phyloP scores from a whole-genome alignment of 768 basidiomycete genomes.

The Mrakia hoshinonis region DNA sequence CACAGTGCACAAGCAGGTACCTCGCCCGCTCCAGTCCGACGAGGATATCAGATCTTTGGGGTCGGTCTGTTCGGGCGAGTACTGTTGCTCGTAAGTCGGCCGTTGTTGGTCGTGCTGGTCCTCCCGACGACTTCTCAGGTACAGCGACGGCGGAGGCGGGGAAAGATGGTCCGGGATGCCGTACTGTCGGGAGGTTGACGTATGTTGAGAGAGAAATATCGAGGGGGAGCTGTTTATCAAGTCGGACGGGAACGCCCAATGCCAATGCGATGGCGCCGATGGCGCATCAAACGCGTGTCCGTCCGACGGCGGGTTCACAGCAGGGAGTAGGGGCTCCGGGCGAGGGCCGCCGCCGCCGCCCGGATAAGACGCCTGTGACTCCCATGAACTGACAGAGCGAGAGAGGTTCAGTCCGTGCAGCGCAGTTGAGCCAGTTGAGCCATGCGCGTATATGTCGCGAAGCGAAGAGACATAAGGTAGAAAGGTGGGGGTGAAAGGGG shows the following conservation, averaged over 20 bases:
- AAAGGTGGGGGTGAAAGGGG: too few species aligned
- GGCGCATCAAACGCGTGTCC: neutral
- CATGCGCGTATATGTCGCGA: too few species aligned
- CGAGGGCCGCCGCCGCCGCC: neutral
- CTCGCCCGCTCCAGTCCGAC: neutral
- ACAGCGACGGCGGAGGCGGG: neutral
- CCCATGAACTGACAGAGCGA: neutral
- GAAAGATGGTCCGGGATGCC: neutral
- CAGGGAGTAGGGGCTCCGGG: neutral
- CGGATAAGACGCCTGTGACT: neutral
- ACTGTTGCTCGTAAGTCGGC: neutral
- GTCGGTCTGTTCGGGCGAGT: neutral
- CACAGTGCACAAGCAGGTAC: neutral
- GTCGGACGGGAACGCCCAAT: neutral
- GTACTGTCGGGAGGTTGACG: neutral
- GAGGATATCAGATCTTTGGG: neutral
- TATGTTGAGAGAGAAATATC: neutral
- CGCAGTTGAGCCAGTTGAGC: too few species aligned
- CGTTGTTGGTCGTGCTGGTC: neutral
- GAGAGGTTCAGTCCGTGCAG: neutral
- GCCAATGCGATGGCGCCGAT: neutral
- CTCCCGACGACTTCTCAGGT: neutral
- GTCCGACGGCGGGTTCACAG: neutral
- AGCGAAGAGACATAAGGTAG: too few species aligned
- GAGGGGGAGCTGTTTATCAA: neutral